Evolutionary conservation across 1,284 basidiomycete genomes (phyloP).

Genomic region (Ceratobasidium sp.): DNA sequence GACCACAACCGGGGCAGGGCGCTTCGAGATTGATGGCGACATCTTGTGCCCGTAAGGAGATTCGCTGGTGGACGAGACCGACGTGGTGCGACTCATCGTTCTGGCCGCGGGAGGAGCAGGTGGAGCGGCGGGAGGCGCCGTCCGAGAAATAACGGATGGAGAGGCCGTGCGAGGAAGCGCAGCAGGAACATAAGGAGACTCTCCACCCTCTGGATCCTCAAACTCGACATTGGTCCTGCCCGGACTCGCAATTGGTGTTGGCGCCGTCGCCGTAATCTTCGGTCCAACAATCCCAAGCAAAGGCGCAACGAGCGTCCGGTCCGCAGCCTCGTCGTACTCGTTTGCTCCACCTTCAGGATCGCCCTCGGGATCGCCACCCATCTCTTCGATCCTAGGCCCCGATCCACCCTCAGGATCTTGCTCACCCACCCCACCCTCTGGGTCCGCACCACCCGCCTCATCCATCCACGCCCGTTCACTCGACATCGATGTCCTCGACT

Average conservation of each 20-base stretch:
- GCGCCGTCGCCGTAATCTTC: slow-evolving; percentile 37
- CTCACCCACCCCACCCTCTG: slow-evolving; percentile 21
- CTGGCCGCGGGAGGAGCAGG: neutral
- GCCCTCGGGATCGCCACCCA: slow-evolving; percentile 36
- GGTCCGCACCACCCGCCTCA: slow-evolving; percentile 20
- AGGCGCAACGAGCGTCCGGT: slow-evolving; percentile 31
- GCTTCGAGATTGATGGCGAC: slow-evolving; percentile 40
- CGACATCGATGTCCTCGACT: slow-evolving; percentile 32
- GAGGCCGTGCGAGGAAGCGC: slow-evolving; percentile 6
- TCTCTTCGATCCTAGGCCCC: slow-evolving; percentile 12
- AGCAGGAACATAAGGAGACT: neutral
- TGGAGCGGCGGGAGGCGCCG: neutral
- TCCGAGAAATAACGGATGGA: neutral
- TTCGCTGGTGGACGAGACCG: slow-evolving; percentile 14
- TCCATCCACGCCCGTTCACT: slow-evolving; percentile 33
- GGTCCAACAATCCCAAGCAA: slow-evolving; percentile 23
- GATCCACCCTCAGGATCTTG: slow-evolving; percentile 1
- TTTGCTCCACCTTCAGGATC: slow-evolving; percentile 43
- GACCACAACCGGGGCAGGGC: slow-evolving; percentile 39
- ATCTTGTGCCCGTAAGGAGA: slow-evolving; percentile 28
- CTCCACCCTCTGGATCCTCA: slow-evolving; percentile 35
- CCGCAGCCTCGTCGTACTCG: slow-evolving; percentile 25
- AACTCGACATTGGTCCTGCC: slow-evolving; percentile 8
- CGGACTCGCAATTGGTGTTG: slow-evolving; percentile 34
- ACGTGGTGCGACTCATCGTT: slow-evolving; percentile 36